These are phyloP conservation scores for Apiospora kogelbergensis DNA, from an alignment of 2,329 filamentous ascomycete genomes.

Conservation along the genomic window DNA sequence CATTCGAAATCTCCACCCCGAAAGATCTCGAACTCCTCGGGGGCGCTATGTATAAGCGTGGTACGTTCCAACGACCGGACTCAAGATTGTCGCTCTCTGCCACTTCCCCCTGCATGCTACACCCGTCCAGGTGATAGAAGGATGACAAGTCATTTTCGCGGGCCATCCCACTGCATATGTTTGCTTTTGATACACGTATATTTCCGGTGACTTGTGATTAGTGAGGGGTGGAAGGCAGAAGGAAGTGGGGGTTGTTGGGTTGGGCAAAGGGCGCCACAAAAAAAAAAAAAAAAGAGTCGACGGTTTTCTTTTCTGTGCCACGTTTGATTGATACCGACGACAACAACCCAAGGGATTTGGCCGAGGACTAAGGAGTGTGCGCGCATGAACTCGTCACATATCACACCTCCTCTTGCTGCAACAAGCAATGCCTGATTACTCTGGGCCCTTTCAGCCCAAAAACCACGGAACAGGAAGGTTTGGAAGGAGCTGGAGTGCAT, in stretches of 20 bases:
- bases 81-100: background rate
- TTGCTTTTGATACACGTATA: background rate
- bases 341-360: background rate
- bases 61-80: background rate
- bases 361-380: background rate
- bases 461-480: background rate
- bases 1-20: background rate
- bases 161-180: background rate
- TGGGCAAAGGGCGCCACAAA: background rate
- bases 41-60: background rate
- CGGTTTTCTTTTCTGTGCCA: background rate
- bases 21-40: background rate
- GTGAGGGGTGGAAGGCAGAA: background rate
- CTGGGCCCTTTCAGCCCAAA: background rate
- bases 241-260: background rate
- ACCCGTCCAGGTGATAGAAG: background rate
- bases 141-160: background rate
- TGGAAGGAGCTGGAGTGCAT: constrained; percentile 3
- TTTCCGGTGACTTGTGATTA: background rate
- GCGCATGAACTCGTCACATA: background rate
- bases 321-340: background rate
- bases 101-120: background rate
- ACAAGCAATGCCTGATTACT: background rate
- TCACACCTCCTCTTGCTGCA: background rate
- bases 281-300: no score